These are phyloP conservation scores for Pontederia paniculata DNA, from an alignment of 176 grass and related monocot species.

Conservation along the genomic window DNA sequence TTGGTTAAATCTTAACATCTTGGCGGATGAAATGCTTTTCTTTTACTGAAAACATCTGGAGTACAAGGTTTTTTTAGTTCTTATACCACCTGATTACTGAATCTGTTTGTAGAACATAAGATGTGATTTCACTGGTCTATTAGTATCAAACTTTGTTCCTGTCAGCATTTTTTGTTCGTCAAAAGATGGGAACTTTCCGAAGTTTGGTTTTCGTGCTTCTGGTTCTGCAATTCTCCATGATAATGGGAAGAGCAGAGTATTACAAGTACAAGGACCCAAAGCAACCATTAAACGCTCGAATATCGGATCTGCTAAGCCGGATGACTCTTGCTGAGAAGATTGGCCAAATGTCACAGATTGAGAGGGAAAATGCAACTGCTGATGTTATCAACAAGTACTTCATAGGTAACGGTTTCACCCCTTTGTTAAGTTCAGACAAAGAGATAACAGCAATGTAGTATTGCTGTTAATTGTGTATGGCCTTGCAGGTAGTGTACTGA, in stretches of 20 bases:
- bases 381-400: no score
- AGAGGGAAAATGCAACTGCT: background rate
- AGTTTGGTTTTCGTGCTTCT: conserved; percentile 27
- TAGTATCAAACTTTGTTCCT: no score
- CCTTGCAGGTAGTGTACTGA: background rate
- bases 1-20: no score
- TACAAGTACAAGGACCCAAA: background rate
- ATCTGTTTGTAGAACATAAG: no score
- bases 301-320: background rate
- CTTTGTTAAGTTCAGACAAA: no score
- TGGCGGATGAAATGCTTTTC: no score
- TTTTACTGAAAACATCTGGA: no score
- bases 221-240: conserved; percentile 16
- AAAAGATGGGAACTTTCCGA: conserved; percentile 30
- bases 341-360: conserved; percentile 4
- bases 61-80: no score
- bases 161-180: no score
- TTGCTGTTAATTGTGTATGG: background rate
- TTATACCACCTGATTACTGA: no score
- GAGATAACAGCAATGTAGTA: background rate
- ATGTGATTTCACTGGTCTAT: no score
- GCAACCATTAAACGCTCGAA: background rate
- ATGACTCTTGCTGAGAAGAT: conserved; percentile 5
- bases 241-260: background rate
- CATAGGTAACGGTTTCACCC: background rate